Percentiles rank a stretch among this genome's conserved stretches.
These are phyloP conservation scores for Boechera stricta DNA, from an alignment of 345 rosid genomes.

Conservation along the genomic window DNA sequence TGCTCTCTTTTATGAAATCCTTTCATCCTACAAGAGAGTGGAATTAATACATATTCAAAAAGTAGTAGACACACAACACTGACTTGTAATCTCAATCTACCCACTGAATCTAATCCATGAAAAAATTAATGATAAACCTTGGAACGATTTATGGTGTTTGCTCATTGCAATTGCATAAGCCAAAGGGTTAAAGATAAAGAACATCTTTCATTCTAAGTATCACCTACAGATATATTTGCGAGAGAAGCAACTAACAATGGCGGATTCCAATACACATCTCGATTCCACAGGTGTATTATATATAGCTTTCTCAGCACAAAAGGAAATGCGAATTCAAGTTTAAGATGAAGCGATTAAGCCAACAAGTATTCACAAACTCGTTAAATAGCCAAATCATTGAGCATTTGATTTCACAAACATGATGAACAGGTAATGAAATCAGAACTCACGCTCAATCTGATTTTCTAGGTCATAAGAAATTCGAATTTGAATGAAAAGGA, in stretches of 20 bases:
- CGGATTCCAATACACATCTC: slow-evolving; percentile 13
- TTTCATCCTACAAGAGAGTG: slow-evolving; percentile 5
- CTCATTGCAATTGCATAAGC: slow-evolving; percentile 4
- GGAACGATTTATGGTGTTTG: background rate
- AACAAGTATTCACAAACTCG: background rate
- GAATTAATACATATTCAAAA: background rate
- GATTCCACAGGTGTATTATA: slow-evolving; percentile 1
- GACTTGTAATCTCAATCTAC: slow-evolving; percentile 16
- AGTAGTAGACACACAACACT: too few relatives aligned
- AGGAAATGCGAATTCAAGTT: background rate
- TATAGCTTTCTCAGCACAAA: background rate
- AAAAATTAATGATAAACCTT: background rate
- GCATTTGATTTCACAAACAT: background rate
- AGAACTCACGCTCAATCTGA: background rate
- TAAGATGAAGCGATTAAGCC: background rate
- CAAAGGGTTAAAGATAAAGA: background rate
- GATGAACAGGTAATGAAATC: background rate
- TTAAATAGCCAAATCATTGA: background rate
- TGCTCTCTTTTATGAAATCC: background rate
- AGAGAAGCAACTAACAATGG: slow-evolving; percentile 3
- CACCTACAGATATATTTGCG: background rate
- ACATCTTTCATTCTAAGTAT: background rate
- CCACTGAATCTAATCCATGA: slow-evolving; percentile 20
- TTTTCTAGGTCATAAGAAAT: background rate
- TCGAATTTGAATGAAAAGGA: background rate